Percentiles rank a stretch among this genome's conserved stretches.
Conservation (phyloP, 768 basidiomycete genomes). For the Fomitopsis pulvina region DNA sequence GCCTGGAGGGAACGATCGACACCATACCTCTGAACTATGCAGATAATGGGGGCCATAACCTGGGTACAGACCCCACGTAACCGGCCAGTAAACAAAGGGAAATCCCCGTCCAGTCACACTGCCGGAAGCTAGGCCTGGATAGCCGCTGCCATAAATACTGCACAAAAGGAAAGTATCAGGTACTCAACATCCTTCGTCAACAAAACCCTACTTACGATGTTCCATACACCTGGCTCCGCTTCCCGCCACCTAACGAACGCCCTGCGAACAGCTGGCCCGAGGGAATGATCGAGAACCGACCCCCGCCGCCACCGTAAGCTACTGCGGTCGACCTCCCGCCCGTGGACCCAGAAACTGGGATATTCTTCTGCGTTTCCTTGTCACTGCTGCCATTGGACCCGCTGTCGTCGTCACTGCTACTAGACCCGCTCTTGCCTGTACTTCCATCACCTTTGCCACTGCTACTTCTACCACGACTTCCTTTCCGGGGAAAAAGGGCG, state of each 20-base stretch:
- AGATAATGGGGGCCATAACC: slow-evolving; percentile 6
- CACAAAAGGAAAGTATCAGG: background rate
- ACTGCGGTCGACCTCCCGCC: slow-evolving; percentile 14
- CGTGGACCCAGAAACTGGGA: slow-evolving; percentile 18
- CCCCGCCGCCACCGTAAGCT: slow-evolving; percentile 24
- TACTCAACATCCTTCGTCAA: too few species aligned
- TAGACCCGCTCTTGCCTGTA: slow-evolving; percentile 10
- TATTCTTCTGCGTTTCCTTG: slow-evolving; percentile 4
- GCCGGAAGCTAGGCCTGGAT: slow-evolving; percentile 40
- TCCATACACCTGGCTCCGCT: slow-evolving; percentile 21
- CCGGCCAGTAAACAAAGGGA: slow-evolving; percentile 64
- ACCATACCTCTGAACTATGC: background rate
- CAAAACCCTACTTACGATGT: slow-evolving; percentile 3
- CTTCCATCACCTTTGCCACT: slow-evolving; percentile 12
- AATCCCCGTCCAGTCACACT: slow-evolving; percentile 47
- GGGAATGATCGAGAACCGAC: slow-evolving; percentile 18
- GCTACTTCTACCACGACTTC: slow-evolving; percentile 9
- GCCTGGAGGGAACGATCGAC: background rate
- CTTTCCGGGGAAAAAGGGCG: slow-evolving; percentile 16
- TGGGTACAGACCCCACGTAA: slow-evolving; percentile 39
- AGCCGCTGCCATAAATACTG: slow-evolving; percentile 59
- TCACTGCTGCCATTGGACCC: slow-evolving; percentile 3
- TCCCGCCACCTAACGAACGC: slow-evolving; percentile 46
- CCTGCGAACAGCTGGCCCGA: slow-evolving; percentile 25
- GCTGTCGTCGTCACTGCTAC: slow-evolving; percentile 8